Evolutionary conservation across 2,329 filamentous ascomycete species (phyloP).

Genomic region (Remersonia thermophila): DNA sequence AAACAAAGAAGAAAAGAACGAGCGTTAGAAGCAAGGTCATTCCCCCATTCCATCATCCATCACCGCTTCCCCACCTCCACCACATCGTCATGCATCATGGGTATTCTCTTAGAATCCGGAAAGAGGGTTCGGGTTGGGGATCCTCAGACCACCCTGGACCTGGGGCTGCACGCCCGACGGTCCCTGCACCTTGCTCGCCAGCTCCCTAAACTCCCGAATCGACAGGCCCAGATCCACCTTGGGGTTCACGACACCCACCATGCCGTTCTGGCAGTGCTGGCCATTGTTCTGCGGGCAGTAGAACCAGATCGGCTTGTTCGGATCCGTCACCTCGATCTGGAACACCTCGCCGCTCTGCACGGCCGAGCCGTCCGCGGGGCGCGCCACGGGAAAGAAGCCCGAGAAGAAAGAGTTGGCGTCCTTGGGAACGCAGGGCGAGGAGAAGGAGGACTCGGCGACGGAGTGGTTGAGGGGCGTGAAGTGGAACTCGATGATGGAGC

Average conservation of each 20-base stretch:
- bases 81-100: no score
- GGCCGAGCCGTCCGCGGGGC: conserved; percentile 8
- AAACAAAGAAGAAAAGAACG: no score
- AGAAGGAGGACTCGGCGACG: conserved; percentile 25
- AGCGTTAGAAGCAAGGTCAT: no score
- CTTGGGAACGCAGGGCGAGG: conserved; percentile 28
- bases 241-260: conserved; percentile 39
- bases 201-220: conserved; percentile 25
- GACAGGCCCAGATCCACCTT: conserved; percentile 28
- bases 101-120: conserved; percentile 17
- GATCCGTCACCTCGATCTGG: conserved; percentile 31
- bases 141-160: conserved; percentile 25
- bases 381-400: conserved; percentile 29
- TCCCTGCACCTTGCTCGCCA: conserved; percentile 22
- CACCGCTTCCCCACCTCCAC: no score
- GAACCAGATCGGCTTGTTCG: conserved; percentile 31
- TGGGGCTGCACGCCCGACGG: conserved; percentile 21
- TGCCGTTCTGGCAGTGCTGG: conserved; percentile 35
- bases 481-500: conserved; percentile 42
- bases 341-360: conserved; percentile 29
- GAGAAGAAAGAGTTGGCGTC: conserved; percentile 28
- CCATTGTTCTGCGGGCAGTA: conserved; percentile 30
- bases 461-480: conserved; percentile 40
- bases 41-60: no score
- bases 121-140: conserved; percentile 31